Evolutionary conservation across 2,329 filamentous ascomycete genomes (phyloP), one percentile per base, ranked within the genome.

Genomic region (Colletotrichum scovillei): DNA sequence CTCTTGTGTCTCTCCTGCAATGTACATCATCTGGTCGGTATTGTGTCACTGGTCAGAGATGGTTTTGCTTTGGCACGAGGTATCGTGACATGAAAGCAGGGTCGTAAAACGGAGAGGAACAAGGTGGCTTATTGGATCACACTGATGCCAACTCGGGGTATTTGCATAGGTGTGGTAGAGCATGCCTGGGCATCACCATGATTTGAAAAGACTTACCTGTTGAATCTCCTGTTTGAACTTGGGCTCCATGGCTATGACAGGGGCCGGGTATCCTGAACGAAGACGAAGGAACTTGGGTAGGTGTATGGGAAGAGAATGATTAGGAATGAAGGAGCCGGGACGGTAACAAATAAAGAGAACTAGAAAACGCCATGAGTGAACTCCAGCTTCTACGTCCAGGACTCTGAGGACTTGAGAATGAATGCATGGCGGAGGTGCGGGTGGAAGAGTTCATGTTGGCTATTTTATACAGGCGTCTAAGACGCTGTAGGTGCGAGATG

Each of bases 21-120:
- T 76, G 52, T 71, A 77, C 76, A 78, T 78, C 75, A 77, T 77
- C 76, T 78, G 32, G 16, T 6, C 2, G 16, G 5, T n/a, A 14
- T 62, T 5, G 14, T 19, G 38, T 12, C 32, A 35, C 11, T 0
- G 11, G 32, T 42, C 38, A 42, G 38, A 42, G 6, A 42, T 42
- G 38, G 38, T 14, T 42, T 42, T 16, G 14, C 38, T 16, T 42
- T 42, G 14, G 16, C 5, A 42, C 16, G 14, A 42, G 38, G 5
- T 16, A 42, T 42, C 32, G 19, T 0, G 14, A 42, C 7, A 16
- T 1, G 38, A 42, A 19, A 19, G 5, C 5, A 16, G 5, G 6
- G 38, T 42, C 38, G 38, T 42, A 42, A 16, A 42, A 16, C 1
- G 6, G 16, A 42, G 14, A 16, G 38, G 5, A 16, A 16, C 14